Evolutionary conservation across 495 filamentous ascomycete species (phyloP).

Genomic region (Aeminium ludgeri): DNA sequence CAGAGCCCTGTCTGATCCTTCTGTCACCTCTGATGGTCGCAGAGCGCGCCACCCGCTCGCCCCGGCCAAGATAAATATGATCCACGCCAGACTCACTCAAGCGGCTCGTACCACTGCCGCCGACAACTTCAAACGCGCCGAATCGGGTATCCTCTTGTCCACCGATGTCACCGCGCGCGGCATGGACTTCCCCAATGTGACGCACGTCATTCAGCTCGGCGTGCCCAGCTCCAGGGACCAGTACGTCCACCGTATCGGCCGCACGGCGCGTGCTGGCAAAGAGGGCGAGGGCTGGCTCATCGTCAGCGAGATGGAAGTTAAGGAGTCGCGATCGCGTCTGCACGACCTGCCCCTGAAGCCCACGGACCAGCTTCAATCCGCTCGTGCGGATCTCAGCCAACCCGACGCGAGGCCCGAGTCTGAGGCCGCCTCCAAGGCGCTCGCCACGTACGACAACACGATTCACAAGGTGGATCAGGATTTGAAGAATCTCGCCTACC

Average conservation of each 20-base stretch:
- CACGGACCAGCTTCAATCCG: conserved; percentile 37
- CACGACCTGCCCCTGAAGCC: conserved; percentile 46
- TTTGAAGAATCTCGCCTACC: conserved; percentile 38
- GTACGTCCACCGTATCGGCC: conserved; percentile 82
- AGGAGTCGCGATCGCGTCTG: conserved; percentile 33
- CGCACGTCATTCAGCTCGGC: conserved; percentile 75
- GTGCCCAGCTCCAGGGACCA: conserved; percentile 53
- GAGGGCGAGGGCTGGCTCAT: conserved; percentile 68
- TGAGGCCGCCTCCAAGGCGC: conserved; percentile 23
- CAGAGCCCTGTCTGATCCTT: conserved; percentile 29
- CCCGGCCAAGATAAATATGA: conserved; percentile 39
- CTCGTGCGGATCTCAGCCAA: conserved; percentile 36
- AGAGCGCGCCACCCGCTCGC: conserved; percentile 29
- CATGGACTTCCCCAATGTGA: conserved; percentile 92
- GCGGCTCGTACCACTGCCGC: conserved; percentile 45
- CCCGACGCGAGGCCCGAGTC: conserved; percentile 20
- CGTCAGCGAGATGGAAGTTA: conserved; percentile 41
- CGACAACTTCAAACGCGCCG: conserved; percentile 45
- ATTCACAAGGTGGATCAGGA: conserved; percentile 26
- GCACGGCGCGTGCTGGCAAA: conserved; percentile 53
- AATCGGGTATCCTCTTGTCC: conserved; percentile 63
- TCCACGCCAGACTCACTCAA: conserved; percentile 71
- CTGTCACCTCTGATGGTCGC: conserved; percentile 3
- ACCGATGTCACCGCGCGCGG: conserved; percentile 90
- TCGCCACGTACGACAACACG: conserved; percentile 21